phyloP scores from a whole-genome alignment of 140 eudicot species.

The Ambrosia hybrid region DNA sequence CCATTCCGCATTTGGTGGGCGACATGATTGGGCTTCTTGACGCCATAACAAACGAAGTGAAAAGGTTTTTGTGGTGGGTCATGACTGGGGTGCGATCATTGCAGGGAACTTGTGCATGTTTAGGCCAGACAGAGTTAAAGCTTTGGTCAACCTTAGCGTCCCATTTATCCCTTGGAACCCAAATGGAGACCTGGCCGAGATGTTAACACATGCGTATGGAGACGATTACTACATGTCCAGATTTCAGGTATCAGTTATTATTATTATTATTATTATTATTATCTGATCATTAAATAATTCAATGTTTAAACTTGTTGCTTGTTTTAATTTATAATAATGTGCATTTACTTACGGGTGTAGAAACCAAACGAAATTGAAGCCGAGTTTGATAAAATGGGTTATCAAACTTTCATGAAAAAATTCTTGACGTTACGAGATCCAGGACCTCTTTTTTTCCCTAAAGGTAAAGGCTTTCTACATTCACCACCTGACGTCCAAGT shows the following conservation, averaged over 20 bases:
- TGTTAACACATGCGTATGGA: too few relatives aligned
- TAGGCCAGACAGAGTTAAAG: slow-evolving; percentile 30
- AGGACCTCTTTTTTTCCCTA: not conserved
- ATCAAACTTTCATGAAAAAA: slow-evolving; percentile 37
- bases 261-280: too few relatives aligned
- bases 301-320: not conserved
- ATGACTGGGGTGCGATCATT: too few relatives aligned
- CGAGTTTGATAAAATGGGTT: slow-evolving; percentile 37
- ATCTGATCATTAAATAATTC: too few relatives aligned
- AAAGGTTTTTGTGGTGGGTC: slow-evolving; percentile 41
- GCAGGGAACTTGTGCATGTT: too few relatives aligned
- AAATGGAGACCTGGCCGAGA: not conserved
- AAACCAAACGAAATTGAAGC: slow-evolving; percentile 67
- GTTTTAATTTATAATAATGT: not conserved
- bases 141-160: slow-evolving; percentile 66
- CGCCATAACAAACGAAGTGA: slow-evolving; percentile 40
- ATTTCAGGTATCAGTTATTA: slow-evolving; percentile 21
- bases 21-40: slow-evolving; percentile 38
- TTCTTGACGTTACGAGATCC: slow-evolving; percentile 45
- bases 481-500: slow-evolving; percentile 24
- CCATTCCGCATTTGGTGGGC: slow-evolving; percentile 36
- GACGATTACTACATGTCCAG: not conserved
- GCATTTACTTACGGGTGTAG: slow-evolving; percentile 21
- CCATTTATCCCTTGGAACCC: slow-evolving; percentile 45
- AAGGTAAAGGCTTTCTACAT: slow-evolving; percentile 39